phyloP scores from a whole-genome alignment of 2,329 filamentous ascomycete genomes.

The Polychaeton citri region DNA sequence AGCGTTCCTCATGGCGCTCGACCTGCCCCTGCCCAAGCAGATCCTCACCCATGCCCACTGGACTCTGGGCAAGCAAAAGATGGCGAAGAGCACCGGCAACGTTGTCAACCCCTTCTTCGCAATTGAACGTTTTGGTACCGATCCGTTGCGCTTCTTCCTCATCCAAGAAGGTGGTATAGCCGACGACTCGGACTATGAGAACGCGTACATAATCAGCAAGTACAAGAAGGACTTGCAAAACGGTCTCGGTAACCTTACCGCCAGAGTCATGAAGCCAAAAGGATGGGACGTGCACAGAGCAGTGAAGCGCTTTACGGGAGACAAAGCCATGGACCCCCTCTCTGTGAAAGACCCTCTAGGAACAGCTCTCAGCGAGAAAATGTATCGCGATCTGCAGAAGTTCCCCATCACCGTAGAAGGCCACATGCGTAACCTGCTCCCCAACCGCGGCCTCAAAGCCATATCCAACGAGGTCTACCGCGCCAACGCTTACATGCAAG shows the following conservation, averaged over 20 bases:
- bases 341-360: not conserved
- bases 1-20: constrained; percentile 80
- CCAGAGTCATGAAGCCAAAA: constrained; percentile 44
- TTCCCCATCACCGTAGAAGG: constrained; percentile 28
- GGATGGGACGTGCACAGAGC: constrained; percentile 44
- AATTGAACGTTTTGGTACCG: constrained; percentile 74
- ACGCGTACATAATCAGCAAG: constrained; percentile 55
- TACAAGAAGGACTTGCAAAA: constrained; percentile 71
- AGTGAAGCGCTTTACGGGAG: constrained; percentile 6
- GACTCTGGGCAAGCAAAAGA: constrained; percentile 83
- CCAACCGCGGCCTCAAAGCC: constrained; percentile 49
- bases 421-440: constrained; percentile 51
- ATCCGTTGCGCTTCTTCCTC: constrained; percentile 82
- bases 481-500: constrained; percentile 55
- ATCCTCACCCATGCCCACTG: constrained; percentile 88
- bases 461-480: constrained; percentile 50
- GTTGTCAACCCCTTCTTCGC: constrained; percentile 92
- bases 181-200: constrained; percentile 76
- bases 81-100: constrained; percentile 92
- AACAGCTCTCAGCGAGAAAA: not conserved
- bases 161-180: constrained; percentile 63
- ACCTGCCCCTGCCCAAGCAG: constrained; percentile 62
- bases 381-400: not conserved
- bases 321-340: not conserved
- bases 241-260: constrained; percentile 68